Evolutionary conservation across 1,284 basidiomycete genomes (phyloP), one percentile per base, ranked within the genome.

Genomic region (Cronartium ribicola): DNA sequence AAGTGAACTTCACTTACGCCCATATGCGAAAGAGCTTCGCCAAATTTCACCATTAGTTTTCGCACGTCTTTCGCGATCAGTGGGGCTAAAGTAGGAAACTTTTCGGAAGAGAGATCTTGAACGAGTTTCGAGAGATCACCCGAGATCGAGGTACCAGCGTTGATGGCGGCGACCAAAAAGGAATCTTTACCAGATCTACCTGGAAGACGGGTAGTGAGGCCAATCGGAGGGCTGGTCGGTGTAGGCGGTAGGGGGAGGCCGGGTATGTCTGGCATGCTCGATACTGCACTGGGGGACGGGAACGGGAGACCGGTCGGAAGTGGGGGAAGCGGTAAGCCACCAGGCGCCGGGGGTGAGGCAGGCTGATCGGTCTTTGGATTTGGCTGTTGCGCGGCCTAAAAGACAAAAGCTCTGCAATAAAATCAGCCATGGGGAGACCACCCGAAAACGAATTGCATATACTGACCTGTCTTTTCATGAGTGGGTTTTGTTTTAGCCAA

Each of bases 11-110:
- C 17, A 55, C 51, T 6, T 20, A 55, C 51, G 20, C 20, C 51
- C 51, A 55, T 55, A 29, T 55, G 51, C 20, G 51, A 55, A 29
- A 55, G n/a, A 55, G 51, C 51, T 20, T 55, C 51, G n/a, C 51
- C 51, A 20, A 55, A 55, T 7, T 20, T 55, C 3, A 1, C 51
- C 51, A 55, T 29, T 20, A 55, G n/a, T 11, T 55, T 55, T 20
- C 51, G 51, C 8, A 55, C 29, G 17, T 55, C 51, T 55, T 55
- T 29, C 0, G 29, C 13, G 17, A 55, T 55, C 51, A 55, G 29
- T n/a, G 51, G 51, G 51, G 51, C 51, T 20, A 55, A n/a, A 29
- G 51, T 29, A 6, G 51, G 51, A 29, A 55, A 55, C 3, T n/a
- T 20, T 11, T n/a, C 29, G 51, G 51, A 55, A 55, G 51, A 55